A percentile compares a stretch with the other conserved stretches of the same genome.
Evolutionary conservation across 2,329 filamentous ascomycete genomes (phyloP).

Genomic region (Diplodia seriata): DNA sequence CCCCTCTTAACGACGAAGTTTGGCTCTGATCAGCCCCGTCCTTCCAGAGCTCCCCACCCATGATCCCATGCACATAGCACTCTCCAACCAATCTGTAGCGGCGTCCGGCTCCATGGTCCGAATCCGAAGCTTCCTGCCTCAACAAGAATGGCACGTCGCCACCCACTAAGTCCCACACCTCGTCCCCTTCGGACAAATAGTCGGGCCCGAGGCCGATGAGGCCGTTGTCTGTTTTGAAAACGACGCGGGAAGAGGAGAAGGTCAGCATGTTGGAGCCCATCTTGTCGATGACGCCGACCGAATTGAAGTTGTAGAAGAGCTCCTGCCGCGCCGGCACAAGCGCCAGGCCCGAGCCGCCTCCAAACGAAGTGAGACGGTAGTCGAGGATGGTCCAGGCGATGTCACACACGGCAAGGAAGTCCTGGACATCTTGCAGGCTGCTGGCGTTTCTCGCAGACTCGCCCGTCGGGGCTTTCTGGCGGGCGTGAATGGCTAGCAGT

Average conservation of each 20-base stretch:
- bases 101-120: background rate
- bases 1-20: background rate
- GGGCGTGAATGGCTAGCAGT: too few relatives aligned
- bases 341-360: background rate
- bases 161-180: background rate
- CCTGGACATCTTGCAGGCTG: background rate
- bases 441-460: too few relatives aligned
- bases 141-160: conserved; percentile 2
- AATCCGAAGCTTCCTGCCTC: background rate
- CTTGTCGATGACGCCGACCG: background rate
- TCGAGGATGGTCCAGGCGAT: background rate
- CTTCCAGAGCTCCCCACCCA: conserved; percentile 2
- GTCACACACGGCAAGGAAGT: background rate
- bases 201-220: background rate
- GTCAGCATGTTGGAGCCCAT: background rate
- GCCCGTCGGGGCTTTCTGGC: too few relatives aligned
- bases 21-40: background rate
- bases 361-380: background rate
- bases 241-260: background rate
- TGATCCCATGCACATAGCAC: background rate
- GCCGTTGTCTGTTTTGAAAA: background rate
- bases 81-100: background rate
- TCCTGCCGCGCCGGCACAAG: background rate
- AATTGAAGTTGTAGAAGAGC: background rate
- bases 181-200: background rate